Evolutionary conservation across 176 grass and related monocot species (phyloP), one percentile per base, ranked within the genome.

Genomic region (Melocanna baccifera): DNA sequence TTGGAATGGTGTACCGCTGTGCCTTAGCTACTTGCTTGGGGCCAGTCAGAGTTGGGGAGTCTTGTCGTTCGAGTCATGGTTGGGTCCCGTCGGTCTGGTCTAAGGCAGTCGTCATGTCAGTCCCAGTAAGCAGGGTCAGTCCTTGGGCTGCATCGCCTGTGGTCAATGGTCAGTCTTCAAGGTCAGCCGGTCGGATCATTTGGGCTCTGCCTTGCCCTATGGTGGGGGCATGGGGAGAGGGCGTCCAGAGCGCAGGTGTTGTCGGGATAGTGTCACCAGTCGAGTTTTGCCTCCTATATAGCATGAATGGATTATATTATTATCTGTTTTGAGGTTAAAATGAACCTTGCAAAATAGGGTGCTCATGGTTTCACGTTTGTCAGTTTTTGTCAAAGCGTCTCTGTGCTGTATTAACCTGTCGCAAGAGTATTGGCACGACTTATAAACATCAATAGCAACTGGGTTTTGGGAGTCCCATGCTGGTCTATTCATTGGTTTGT

Each of bases 211-310:
- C 69, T 82, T 81, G 57, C 65, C 56, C 59, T 62, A 45, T 64
- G 75, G 82, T 85, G 83, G 46, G 68, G 79, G 84, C 78, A 90
- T 92, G 43, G 52, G 42, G 64, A 73, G 62, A 69, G 76, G 73
- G 42, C 15, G 28, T 87, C 61, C 68, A 87, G 66, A 48, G 67
- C 39, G 68, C 83, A 80, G 78, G 80, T 75, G 75, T 84, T 84
- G 85, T 87, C 75, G 80, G 80, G 71, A 74, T 51, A 66, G 26
- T 69, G 66, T 69, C 43, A 37, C 20, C 23, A 68, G 73, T 83
- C 16, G 69, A 81, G 34, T 89, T 92, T 86, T 87, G 80, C 90
- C 90, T 87, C 84, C 80, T 84, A 88, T 92, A 92, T 84, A 92
- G 69, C 69, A 75, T 84, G 84, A 76, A 84, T 65, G 84, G 76